These are phyloP conservation scores for Paraphysoderma sedebokerense DNA, from an alignment of 371 early-diverging fungal species.

Conservation along the genomic window DNA sequence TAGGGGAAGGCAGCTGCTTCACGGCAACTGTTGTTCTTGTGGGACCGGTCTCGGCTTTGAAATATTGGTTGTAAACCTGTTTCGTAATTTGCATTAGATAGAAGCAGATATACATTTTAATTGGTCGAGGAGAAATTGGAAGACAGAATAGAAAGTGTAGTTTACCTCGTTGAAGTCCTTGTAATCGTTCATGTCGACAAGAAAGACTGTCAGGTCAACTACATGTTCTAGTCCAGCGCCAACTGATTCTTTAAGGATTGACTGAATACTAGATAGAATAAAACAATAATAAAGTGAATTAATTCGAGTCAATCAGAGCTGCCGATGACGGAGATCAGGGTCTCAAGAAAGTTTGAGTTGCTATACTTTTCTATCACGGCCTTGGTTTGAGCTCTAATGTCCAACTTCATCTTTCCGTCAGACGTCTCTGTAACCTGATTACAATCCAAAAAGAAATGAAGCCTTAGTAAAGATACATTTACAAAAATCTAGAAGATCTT, in stretches of 20 bases:
- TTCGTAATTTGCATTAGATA: background rate
- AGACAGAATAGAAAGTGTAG: background rate
- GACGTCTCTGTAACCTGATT: slow-evolving; percentile 18
- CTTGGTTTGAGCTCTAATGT: slow-evolving; percentile 35
- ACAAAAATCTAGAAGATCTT: background rate
- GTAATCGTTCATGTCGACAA: slow-evolving; percentile 46
- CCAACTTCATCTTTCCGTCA: slow-evolving; percentile 30
- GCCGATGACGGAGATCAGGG: background rate
- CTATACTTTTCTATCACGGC: slow-evolving; percentile 41
- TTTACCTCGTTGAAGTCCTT: slow-evolving; percentile 34
- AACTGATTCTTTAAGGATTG: slow-evolving; percentile 22
- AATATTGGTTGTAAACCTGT: slow-evolving; percentile 32
- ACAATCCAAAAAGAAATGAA: background rate
- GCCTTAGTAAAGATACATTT: background rate
- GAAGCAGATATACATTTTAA: background rate
- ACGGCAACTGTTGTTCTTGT: slow-evolving; percentile 32
- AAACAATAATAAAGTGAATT: background rate
- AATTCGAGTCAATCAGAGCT: no score
- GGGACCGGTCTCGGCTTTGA: slow-evolving; percentile 26
- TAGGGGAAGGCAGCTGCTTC: slow-evolving; percentile 22
- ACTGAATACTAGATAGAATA: slow-evolving; percentile 21
- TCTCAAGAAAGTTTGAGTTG: background rate
- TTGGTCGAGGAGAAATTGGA: background rate
- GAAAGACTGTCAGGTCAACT: slow-evolving; percentile 46
- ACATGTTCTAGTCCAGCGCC: slow-evolving; percentile 30